These are phyloP conservation scores for Gossypium ekmanianum DNA, from an alignment of 345 rosid genomes.

Conservation along the genomic window DNA sequence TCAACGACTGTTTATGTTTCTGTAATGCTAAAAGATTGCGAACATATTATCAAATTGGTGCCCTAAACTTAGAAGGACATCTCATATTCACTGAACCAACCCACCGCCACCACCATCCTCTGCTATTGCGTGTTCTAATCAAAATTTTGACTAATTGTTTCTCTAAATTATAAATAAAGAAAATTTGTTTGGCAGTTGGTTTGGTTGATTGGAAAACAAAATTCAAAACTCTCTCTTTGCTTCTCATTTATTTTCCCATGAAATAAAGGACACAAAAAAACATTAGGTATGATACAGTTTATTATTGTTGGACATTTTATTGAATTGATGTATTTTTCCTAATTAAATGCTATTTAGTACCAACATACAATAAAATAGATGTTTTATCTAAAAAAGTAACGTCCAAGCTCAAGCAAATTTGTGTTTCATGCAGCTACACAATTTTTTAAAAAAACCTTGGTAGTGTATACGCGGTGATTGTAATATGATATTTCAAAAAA, in stretches of 20 bases:
- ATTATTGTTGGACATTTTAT: not conserved
- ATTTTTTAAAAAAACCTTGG: too few relatives aligned
- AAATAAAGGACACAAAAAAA: not conserved
- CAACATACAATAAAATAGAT: too few relatives aligned
- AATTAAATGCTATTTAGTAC: too few relatives aligned
- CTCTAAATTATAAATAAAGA: not conserved
- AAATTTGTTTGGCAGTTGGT: not conserved
- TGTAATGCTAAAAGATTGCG: not conserved
- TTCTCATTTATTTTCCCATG: too few relatives aligned
- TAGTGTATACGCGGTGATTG: too few relatives aligned
- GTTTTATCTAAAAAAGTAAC: too few relatives aligned
- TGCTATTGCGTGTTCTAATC: slow-evolving; percentile 6
- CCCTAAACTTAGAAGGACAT: not conserved
- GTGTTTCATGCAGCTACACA: too few relatives aligned
- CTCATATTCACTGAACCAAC: slow-evolving; percentile 12
- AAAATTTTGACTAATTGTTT: slow-evolving; percentile 5
- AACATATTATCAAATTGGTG: not conserved
- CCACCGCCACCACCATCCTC: not conserved
- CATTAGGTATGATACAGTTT: not conserved
- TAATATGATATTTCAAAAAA: too few relatives aligned
- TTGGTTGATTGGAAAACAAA: slow-evolving; percentile 9
- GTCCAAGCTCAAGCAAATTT: too few relatives aligned
- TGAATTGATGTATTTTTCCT: too few relatives aligned
- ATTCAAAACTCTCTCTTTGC: not conserved
- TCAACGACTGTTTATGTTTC: not conserved